These are phyloP conservation scores for Adansonia madagascariensis DNA, from an alignment of 441 rosid genomes.

Conservation along the genomic window DNA sequence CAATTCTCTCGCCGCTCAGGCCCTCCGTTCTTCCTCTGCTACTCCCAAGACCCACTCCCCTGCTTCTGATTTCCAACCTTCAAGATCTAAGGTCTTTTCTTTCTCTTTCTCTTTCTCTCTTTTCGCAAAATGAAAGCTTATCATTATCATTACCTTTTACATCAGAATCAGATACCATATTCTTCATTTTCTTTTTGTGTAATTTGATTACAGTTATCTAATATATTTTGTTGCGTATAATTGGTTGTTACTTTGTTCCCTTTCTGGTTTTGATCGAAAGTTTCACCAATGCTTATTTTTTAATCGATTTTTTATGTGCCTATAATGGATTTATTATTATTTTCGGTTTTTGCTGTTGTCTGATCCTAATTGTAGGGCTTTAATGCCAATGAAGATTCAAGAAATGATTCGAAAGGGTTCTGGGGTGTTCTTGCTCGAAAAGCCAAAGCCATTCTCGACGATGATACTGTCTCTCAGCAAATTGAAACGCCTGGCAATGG, in stretches of 20 bases:
- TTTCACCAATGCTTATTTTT: not conserved
- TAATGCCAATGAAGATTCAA: slow-evolving; percentile 63
- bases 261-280: not conserved
- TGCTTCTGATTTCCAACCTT: slow-evolving; percentile 34
- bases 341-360: not conserved
- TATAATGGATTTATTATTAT: not conserved
- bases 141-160: not conserved
- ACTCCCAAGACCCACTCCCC: slow-evolving; percentile 46
- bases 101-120: not conserved
- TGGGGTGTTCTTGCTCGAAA: slow-evolving; percentile 96
- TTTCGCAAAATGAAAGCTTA: not conserved
- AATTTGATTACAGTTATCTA: not conserved
- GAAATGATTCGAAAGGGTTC: slow-evolving; percentile 68
- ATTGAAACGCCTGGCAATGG: slow-evolving; percentile 32
- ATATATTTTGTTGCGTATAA: not conserved
- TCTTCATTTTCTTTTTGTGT: not conserved
- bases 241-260: not conserved
- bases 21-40: slow-evolving; percentile 72
- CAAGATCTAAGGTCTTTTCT: slow-evolving; percentile 60
- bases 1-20: slow-evolving; percentile 73
- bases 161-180: not conserved
- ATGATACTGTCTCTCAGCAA: slow-evolving; percentile 54
- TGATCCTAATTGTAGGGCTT: slow-evolving; percentile 47
- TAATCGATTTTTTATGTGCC: not conserved
- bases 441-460: slow-evolving; percentile 93